These are phyloP conservation scores for Vitis hybrid DNA, from an alignment of 177 flowering plant species.

Conservation along the genomic window DNA sequence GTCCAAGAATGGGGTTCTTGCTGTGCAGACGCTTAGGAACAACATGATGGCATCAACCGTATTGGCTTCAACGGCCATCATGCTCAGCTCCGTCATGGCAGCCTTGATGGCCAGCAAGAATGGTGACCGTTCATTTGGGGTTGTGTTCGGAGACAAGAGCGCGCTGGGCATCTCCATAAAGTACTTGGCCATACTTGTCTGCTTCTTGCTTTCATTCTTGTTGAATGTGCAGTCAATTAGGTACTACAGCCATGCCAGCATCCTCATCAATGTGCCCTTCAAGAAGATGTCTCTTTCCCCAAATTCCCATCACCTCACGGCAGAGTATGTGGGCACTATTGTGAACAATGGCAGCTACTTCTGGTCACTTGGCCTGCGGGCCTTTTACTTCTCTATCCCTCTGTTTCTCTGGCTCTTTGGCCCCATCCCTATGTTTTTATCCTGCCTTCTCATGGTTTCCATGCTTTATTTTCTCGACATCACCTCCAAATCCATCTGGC, in stretches of 20 bases:
- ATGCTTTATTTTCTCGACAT: slow-evolving; percentile 42
- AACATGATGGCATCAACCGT: slow-evolving; percentile 55
- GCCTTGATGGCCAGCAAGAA: slow-evolving; percentile 45
- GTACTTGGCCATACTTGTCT: slow-evolving; percentile 37
- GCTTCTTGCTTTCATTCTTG: slow-evolving; percentile 46
- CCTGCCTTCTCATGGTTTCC: slow-evolving; percentile 37
- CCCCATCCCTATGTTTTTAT: slow-evolving; percentile 49
- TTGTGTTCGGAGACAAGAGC: slow-evolving; percentile 40
- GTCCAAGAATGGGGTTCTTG: slow-evolving; percentile 52
- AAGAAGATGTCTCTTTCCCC: slow-evolving; percentile 12
- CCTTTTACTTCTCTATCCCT: slow-evolving; percentile 51
- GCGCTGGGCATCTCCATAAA: slow-evolving; percentile 37
- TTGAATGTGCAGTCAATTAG: slow-evolving; percentile 52
- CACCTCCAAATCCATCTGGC: slow-evolving; percentile 29
- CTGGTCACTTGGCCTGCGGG: slow-evolving; percentile 46
- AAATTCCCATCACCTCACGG: slow-evolving; percentile 17
- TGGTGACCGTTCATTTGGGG: neutral
- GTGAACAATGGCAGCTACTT: slow-evolving; percentile 43
- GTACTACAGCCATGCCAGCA: slow-evolving; percentile 51
- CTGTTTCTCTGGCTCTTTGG: slow-evolving; percentile 62
- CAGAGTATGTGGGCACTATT: slow-evolving; percentile 36
- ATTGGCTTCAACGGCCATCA: slow-evolving; percentile 58
- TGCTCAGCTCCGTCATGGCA: slow-evolving; percentile 47
- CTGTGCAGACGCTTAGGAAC: slow-evolving; percentile 52
- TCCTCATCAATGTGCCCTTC: slow-evolving; percentile 42